Evolutionary conservation across 495 filamentous ascomycete species (phyloP).

Genomic region (Clohesyomyces aquaticus): DNA sequence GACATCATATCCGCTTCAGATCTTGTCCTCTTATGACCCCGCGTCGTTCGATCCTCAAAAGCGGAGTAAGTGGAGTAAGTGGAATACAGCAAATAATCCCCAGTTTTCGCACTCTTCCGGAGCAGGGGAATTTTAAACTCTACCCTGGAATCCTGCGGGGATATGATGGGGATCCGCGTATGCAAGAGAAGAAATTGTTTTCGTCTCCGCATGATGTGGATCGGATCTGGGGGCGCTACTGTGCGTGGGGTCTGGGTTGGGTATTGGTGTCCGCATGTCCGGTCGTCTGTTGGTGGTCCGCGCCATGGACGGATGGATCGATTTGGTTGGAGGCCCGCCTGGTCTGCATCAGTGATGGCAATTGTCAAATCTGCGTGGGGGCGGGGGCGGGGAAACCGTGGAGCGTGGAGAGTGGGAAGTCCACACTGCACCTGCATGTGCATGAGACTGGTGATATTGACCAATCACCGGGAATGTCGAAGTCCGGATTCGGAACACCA

Average conservation of each 20-base stretch:
- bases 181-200: neutral
- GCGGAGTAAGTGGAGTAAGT: too few relatives aligned
- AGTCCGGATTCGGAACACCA: too few relatives aligned
- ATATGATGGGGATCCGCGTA: neutral
- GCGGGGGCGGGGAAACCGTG: neutral
- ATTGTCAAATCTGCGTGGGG: neutral
- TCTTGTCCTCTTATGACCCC: too few relatives aligned
- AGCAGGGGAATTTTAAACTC: too few relatives aligned
- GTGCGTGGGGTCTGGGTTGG: neutral
- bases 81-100: too few relatives aligned
- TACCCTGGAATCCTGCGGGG: too few relatives aligned
- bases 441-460: too few relatives aligned
- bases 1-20: neutral
- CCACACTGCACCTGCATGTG: too few relatives aligned
- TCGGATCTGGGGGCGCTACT: neutral
- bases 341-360: neutral
- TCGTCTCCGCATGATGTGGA: neutral
- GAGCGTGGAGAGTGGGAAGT: too few relatives aligned
- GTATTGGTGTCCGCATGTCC: neutral
- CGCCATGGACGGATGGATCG: neutral
- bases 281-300: neutral
- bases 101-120: neutral
- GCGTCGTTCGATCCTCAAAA: too few relatives aligned
- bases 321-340: neutral
- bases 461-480: too few relatives aligned